These are phyloP conservation scores for Meredithiella fracta DNA, from an alignment of 2,329 filamentous ascomycete species.

Conservation along the genomic window DNA sequence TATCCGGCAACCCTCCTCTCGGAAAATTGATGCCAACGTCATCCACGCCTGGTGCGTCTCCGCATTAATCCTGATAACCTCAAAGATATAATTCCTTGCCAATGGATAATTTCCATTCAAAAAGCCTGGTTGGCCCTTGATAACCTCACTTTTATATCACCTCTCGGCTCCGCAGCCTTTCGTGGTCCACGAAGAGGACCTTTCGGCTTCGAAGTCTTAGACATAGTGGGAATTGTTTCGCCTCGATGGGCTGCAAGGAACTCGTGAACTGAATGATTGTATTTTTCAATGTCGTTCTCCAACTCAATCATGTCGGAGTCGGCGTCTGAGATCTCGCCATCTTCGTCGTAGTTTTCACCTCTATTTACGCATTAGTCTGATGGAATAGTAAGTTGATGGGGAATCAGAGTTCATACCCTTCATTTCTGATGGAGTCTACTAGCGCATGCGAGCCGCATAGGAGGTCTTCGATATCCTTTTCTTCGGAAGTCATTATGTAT, in stretches of 20 bases:
- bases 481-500: not conserved
- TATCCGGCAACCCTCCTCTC: constrained; percentile 39
- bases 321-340: constrained; percentile 24
- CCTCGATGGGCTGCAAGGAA: constrained; percentile 24
- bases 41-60: constrained; percentile 51
- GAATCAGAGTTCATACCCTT: constrained; percentile 1
- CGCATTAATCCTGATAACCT: constrained; percentile 52
- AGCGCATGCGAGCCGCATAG: constrained; percentile 7
- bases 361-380: not conserved
- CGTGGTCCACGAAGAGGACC: constrained; percentile 29
- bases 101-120: constrained; percentile 43
- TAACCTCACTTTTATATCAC: constrained; percentile 53
- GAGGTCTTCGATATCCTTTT: constrained; percentile 6
- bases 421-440: constrained; percentile 12
- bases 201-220: constrained; percentile 5
- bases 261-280: constrained; percentile 26
- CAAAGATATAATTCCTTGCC: constrained; percentile 41
- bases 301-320: constrained; percentile 31
- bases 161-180: constrained; percentile 50
- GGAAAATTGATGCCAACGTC: constrained; percentile 42
- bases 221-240: not conserved
- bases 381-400: not conserved
- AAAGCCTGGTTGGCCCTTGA: constrained; percentile 50
- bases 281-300: constrained; percentile 27
- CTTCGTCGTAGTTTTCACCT: constrained; percentile 10